Evolutionary conservation across 306 rosid species (phyloP).

Genomic region (Prunus padus): DNA sequence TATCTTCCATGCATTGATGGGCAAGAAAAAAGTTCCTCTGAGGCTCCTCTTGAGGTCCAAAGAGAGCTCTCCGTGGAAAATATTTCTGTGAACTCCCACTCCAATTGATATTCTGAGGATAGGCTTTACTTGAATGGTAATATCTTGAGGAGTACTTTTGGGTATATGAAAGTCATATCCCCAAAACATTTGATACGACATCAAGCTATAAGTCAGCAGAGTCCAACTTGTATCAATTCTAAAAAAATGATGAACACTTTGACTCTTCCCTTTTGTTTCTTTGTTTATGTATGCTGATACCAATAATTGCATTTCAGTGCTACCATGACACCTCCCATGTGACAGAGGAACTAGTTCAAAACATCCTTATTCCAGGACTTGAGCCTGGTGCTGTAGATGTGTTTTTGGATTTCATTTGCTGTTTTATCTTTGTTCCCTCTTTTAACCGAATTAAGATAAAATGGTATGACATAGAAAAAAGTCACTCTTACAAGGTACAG

Average conservation of each 20-base stretch:
- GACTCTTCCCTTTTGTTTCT: background rate
- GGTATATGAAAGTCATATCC: slow-evolving; percentile 48
- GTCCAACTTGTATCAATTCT: slow-evolving; percentile 30
- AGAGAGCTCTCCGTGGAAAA: slow-evolving; percentile 36
- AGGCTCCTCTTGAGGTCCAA: slow-evolving; percentile 42
- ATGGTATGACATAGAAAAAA: too few species aligned
- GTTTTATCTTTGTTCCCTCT: too few species aligned
- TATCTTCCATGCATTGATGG: slow-evolving; percentile 42
- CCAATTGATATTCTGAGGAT: slow-evolving; percentile 40
- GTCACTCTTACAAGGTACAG: too few species aligned
- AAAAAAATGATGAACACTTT: too few species aligned
- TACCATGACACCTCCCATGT: slow-evolving; percentile 86
- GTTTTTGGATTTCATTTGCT: slow-evolving; percentile 91
- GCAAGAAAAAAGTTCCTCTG: slow-evolving; percentile 36
- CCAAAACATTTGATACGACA: slow-evolving; percentile 39
- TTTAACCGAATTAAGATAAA: too few species aligned
- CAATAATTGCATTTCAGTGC: slow-evolving; percentile 56
- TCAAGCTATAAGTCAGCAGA: slow-evolving; percentile 25
- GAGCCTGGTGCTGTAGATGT: slow-evolving; percentile 92
- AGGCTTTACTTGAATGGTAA: slow-evolving; percentile 31
- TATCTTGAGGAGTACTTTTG: slow-evolving; percentile 67
- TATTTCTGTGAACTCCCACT: slow-evolving; percentile 34
- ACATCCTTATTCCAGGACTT: slow-evolving; percentile 86
- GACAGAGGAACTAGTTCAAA: slow-evolving; percentile 78
- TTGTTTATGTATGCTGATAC: slow-evolving; percentile 14